Base-by-base conservation (phyloP, 2,329 filamentous ascomycete genomes). In the Biscogniauxia mediterranea region DNA sequence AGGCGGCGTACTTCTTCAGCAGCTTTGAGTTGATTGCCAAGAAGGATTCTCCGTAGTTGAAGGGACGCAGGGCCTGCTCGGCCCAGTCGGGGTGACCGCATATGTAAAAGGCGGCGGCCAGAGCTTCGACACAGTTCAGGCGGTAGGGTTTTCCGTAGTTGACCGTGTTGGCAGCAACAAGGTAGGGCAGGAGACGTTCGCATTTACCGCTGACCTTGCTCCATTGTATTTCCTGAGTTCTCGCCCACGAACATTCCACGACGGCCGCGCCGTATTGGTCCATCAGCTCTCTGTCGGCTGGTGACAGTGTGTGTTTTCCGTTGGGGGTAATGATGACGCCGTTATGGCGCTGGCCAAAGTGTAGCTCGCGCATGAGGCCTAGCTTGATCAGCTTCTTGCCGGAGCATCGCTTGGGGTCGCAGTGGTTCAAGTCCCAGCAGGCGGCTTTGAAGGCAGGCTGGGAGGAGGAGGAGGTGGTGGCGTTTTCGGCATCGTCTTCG, bases 61-160 rank as follows among this genome's bases (percentile, higher is more conserved):
- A 99, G 1, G 91, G 90, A 65, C 86, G 85, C 26, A 99, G 78
- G 1, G 96, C 87, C 64, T 92, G 85, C 72, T 90, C 87, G 0
- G 95, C 94, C 95, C 95, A 99, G 56, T 97, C 94, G 6, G 85
- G 75, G 71, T 95, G 92, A 4, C 95, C 92, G 70, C 94, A 98
- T 66, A 99, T 99, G 71, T 85, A 91, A 73, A 96, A 99, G 21
- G 91, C 92, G 3, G 95, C 94, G 0, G 93, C 95, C 54, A 99
- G 81, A 3, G 95, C 95, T 80, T 99, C 95, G 28, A 93, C 95
- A 70, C 95, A 99, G 76, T 99, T 99, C 64, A 99, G 76, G 58
- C 93, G 84, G 91, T 93, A 97, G 5, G 95, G 95, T 72, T 92
- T 91, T 63, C 95, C 95, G 78, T 99, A 99, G 79, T 99, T 99